phyloP scores from a whole-genome alignment of 2,329 filamentous ascomycete genomes.

The Cercospora beticola region DNA sequence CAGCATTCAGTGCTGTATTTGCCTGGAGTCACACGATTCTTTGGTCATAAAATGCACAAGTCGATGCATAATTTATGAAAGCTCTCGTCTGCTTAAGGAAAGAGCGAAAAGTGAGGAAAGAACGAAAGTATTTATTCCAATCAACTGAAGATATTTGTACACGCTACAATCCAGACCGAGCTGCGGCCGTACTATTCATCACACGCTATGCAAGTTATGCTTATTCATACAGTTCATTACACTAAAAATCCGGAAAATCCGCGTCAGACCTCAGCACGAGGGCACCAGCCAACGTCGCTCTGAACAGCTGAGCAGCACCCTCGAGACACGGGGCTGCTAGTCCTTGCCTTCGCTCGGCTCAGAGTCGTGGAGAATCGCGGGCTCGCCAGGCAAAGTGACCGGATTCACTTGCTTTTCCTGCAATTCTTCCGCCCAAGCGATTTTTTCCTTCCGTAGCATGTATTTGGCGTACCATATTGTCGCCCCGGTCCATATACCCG shows the following conservation, averaged over 20 bases:
- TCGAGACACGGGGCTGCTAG: not conserved
- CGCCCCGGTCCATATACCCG: constrained; percentile 47
- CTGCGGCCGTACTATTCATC: not conserved
- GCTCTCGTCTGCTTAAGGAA: not conserved
- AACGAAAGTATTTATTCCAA: not conserved
- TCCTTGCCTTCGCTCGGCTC: not conserved
- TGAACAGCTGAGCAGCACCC: not conserved
- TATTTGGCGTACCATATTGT: constrained; percentile 49
- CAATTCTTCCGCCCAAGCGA: constrained; percentile 39
- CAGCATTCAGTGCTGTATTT: not conserved
- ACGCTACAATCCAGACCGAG: not conserved
- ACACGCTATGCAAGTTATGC: not conserved
- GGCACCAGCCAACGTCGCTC: not conserved
- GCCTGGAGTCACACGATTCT: too few relatives aligned
- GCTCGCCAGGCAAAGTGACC: not conserved
- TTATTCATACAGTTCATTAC: not conserved
- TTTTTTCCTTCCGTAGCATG: constrained; percentile 38
- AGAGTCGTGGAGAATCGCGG: not conserved
- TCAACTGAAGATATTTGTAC: not conserved
- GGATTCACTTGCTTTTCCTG: constrained; percentile 27
- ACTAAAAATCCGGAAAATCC: not conserved
- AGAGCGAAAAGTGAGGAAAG: not conserved
- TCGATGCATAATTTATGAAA: not conserved
- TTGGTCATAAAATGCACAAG: not conserved
- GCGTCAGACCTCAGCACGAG: not conserved